Evolutionary conservation across 2,329 filamentous ascomycete genomes (phyloP).

Genomic region (Aspergillus unguis): DNA sequence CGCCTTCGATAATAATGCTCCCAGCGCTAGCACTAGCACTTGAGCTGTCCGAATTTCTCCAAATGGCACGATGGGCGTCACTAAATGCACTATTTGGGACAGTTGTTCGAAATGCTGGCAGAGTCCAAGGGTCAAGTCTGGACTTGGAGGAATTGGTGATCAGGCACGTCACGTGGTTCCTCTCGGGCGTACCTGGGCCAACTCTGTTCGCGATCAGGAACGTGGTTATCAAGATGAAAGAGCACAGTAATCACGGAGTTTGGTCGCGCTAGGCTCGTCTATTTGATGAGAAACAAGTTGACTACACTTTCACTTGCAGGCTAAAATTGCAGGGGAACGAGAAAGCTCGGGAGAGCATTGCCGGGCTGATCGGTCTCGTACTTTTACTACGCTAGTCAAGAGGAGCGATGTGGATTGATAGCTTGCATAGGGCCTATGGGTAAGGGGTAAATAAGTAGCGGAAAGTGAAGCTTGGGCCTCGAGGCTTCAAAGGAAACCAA

Average conservation of each 20-base stretch:
- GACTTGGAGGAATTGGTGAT: slow-evolving; percentile 5
- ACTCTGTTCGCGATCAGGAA: neutral
- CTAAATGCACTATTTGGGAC: too few species aligned
- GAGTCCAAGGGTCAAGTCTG: slow-evolving; percentile 2
- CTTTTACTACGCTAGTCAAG: neutral
- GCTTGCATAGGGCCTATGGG: neutral
- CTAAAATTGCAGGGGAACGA: slow-evolving; percentile 3
- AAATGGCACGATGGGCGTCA: slow-evolving; percentile 8
- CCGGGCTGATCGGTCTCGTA: neutral
- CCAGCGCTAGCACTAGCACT: slow-evolving; percentile 17
- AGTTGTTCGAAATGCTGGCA: too few species aligned
- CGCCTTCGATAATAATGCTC: slow-evolving; percentile 26
- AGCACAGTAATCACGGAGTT: neutral
- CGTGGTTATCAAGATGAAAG: neutral
- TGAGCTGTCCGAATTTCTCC: slow-evolving; percentile 11
- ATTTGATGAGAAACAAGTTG: neutral
- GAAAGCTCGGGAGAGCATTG: neutral
- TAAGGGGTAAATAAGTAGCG: slow-evolving; percentile 9
- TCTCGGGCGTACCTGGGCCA: neutral
- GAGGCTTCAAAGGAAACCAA: too few species aligned
- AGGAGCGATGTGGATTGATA: neutral
- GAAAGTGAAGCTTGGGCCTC: neutral
- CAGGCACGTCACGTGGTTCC: slow-evolving; percentile 16
- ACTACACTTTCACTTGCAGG: neutral
- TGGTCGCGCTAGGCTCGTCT: neutral